A percentile compares a stretch with the other conserved stretches of the same genome.
These are phyloP conservation scores for Yarrowia sp. DNA, from an alignment of 805 yeast species.

Conservation along the genomic window DNA sequence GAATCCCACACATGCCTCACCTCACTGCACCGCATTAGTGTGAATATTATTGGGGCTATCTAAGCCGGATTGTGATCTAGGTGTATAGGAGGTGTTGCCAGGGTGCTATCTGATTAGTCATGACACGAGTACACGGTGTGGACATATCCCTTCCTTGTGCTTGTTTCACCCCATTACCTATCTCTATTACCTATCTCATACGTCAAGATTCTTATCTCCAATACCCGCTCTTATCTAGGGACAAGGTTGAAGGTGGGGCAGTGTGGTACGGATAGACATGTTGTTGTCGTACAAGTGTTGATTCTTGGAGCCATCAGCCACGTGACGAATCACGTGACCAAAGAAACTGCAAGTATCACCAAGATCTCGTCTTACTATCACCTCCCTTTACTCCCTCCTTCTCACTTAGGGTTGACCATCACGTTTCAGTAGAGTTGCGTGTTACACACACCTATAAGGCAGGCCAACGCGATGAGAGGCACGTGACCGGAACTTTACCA, in stretches of 20 bases:
- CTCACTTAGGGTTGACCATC: constrained; percentile 22
- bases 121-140: too few species aligned
- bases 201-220: neutral
- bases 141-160: too few species aligned
- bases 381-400: neutral
- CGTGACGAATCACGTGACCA: constrained; percentile 2
- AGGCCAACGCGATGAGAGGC: constrained; percentile 30
- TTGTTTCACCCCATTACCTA: too few species aligned
- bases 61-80: too few species aligned
- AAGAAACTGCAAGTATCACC: neutral
- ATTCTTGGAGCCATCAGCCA: too few species aligned
- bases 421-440: constrained; percentile 21
- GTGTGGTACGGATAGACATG: neutral
- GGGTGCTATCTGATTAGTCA: too few species aligned
- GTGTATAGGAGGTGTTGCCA: too few species aligned
- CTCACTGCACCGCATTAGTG: too few species aligned
- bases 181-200: too few species aligned
- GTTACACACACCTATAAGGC: constrained; percentile 22
- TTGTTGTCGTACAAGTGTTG: too few species aligned
- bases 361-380: neutral
- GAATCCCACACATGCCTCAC: too few species aligned
- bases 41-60: too few species aligned
- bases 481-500: constrained; percentile 1
- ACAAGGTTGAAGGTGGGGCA: neutral
- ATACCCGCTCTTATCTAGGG: constrained; percentile 7